phyloP scores from a whole-genome alignment of 352 stramenopile species.

The Pythium phragmitis region DNA sequence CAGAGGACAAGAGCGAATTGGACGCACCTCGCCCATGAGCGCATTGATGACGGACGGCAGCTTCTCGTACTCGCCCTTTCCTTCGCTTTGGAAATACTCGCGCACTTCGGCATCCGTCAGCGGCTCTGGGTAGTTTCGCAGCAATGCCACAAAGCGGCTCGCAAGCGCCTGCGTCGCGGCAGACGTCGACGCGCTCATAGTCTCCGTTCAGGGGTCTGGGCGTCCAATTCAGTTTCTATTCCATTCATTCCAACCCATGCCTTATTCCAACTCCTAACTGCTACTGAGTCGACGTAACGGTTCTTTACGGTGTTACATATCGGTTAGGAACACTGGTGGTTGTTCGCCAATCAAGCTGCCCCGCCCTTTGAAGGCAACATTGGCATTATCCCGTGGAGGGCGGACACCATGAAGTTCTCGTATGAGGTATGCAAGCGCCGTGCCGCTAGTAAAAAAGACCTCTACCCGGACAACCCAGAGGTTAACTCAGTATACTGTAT shows the following conservation, averaged over 20 bases:
- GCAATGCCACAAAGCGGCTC: conserved; percentile 65
- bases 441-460: not conserved
- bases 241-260: conserved; percentile 4
- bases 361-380: conserved; percentile 18
- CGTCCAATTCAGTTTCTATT: conserved; percentile 26
- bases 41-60: conserved; percentile 81
- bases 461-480: not conserved
- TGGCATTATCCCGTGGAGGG: not conserved
- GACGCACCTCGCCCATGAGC: conserved; percentile 71
- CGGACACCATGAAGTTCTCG: conserved; percentile 81
- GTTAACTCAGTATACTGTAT: not conserved
- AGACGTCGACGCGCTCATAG: conserved; percentile 11
- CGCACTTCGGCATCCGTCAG: conserved; percentile 80
- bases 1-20: not conserved
- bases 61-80: conserved; percentile 76
- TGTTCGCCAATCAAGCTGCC: conserved; percentile 32
- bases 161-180: conserved; percentile 40
- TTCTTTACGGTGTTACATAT: not conserved
- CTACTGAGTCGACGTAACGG: not conserved
- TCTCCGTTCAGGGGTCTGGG: not conserved
- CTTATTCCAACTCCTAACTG: conserved; percentile 7
- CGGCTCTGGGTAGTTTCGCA: conserved; percentile 79
- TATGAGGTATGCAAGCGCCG: conserved; percentile 57
- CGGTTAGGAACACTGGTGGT: conserved; percentile 23
- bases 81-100: conserved; percentile 68